Evolutionary conservation across 305 asterid genomes (phyloP).

Genomic region (Ilex paraguariensis): DNA sequence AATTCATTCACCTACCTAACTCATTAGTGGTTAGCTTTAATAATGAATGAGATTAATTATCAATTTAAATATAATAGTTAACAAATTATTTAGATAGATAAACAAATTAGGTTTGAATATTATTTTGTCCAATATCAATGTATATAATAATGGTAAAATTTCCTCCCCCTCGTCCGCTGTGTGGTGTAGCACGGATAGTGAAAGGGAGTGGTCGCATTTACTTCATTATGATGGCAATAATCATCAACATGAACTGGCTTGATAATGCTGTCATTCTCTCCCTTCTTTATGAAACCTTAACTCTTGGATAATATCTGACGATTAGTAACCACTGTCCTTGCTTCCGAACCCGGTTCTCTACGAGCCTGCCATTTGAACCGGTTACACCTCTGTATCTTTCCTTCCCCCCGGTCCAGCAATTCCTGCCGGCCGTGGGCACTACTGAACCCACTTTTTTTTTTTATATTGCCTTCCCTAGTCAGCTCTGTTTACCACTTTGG

Average conservation of each 20-base stretch:
- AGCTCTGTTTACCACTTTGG: slow-evolving; percentile 14
- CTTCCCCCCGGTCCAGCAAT: slow-evolving; percentile 13
- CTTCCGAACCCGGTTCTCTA: slow-evolving; percentile 10
- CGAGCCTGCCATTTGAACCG: slow-evolving; percentile 5
- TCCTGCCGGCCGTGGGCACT: slow-evolving; percentile 21
- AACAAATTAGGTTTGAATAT: no score
- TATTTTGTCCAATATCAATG: no score
- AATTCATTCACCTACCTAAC: no score
- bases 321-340: not conserved
- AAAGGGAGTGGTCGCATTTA: slow-evolving; percentile 36
- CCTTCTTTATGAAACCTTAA: slow-evolving; percentile 24
- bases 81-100: no score
- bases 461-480: slow-evolving; percentile 4
- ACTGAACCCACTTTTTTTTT: slow-evolving; percentile 7
- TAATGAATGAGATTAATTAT: no score
- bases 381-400: slow-evolving; percentile 1
- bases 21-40: no score
- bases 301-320: slow-evolving; percentile 13
- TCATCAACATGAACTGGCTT: slow-evolving; percentile 23
- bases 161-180: slow-evolving; percentile 52
- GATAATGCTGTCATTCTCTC: slow-evolving; percentile 37
- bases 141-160: slow-evolving; percentile 14
- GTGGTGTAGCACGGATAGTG: slow-evolving; percentile 30
- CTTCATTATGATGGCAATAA: slow-evolving; percentile 34
- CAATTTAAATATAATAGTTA: no score